Evolutionary conservation across 2,329 filamentous ascomycete species (phyloP).

Genomic region (Allantophomopsis lycopodina): DNA sequence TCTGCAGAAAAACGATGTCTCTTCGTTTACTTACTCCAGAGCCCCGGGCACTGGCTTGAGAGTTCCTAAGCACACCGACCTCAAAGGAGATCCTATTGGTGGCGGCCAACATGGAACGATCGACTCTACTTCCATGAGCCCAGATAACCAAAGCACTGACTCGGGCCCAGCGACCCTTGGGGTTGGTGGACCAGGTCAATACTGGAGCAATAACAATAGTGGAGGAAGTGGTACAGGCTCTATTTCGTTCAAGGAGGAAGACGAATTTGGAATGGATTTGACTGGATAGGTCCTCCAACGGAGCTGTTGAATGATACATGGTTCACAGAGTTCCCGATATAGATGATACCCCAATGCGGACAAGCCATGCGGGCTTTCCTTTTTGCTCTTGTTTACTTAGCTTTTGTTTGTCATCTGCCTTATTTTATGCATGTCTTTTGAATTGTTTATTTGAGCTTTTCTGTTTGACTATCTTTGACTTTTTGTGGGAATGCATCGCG

Average conservation of each 20-base stretch:
- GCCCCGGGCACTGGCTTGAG: constrained; percentile 72
- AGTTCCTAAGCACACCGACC: constrained; percentile 87
- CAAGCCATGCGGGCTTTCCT: no score
- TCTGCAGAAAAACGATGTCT: constrained; percentile 62
- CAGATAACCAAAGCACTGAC: constrained; percentile 20
- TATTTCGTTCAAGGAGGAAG: constrained; percentile 83
- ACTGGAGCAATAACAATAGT: constrained; percentile 58
- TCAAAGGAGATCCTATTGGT: constrained; percentile 65
- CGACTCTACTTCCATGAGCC: constrained; percentile 37
- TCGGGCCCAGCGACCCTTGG: constrained; percentile 13
- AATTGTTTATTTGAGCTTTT: no score
- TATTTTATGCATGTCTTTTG: no score
- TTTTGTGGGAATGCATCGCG: constrained; percentile 1
- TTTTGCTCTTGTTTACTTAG: no score
- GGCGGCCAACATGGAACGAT: constrained; percentile 19
- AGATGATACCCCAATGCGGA: no score
- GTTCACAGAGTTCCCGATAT: no score
- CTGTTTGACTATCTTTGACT: no score
- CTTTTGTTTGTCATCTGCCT: no score
- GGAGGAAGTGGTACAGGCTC: constrained; percentile 53
- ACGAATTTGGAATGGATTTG: constrained; percentile 80
- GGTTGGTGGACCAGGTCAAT: constrained; percentile 27
- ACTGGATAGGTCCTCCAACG: constrained; percentile 20
- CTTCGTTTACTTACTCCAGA: constrained; percentile 71
- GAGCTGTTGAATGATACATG: no score